These are phyloP conservation scores for Prunus mume DNA, from an alignment of 306 rosid species.

Conservation along the genomic window DNA sequence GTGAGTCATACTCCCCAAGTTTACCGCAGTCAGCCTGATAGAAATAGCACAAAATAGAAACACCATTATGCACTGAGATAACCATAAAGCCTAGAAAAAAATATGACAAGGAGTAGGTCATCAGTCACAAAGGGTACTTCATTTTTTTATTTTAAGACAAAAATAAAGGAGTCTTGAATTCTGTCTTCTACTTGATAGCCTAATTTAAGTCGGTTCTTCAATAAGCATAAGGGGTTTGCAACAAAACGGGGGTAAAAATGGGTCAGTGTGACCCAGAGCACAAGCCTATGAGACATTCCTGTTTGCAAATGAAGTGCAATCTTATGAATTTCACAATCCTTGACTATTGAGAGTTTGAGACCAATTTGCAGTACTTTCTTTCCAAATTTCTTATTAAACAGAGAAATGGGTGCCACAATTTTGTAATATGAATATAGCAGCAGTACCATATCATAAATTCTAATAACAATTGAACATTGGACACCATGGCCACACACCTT, in stretches of 20 bases:
- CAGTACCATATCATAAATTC: background rate
- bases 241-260: background rate
- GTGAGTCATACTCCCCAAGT: constrained; percentile 64
- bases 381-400: background rate
- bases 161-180: background rate
- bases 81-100: background rate
- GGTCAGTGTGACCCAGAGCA: background rate
- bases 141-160: background rate
- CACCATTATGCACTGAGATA: constrained; percentile 8
- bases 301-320: background rate
- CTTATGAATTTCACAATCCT: background rate
- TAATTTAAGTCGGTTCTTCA: background rate
- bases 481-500: constrained; percentile 46
- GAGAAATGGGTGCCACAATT: background rate
- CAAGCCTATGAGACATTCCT: background rate
- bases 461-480: background rate
- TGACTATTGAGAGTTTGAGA: background rate
- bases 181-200: background rate
- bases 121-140: background rate
- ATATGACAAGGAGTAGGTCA: background rate
- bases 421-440: background rate
- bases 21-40: constrained; percentile 74
- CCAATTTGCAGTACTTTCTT: background rate
- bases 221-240: background rate
- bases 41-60: constrained; percentile 25